Percentiles rank a stretch among this genome's conserved stretches.
These are phyloP conservation scores for Ogataea pilisensis DNA, from an alignment of 805 yeast species.

Conservation along the genomic window DNA sequence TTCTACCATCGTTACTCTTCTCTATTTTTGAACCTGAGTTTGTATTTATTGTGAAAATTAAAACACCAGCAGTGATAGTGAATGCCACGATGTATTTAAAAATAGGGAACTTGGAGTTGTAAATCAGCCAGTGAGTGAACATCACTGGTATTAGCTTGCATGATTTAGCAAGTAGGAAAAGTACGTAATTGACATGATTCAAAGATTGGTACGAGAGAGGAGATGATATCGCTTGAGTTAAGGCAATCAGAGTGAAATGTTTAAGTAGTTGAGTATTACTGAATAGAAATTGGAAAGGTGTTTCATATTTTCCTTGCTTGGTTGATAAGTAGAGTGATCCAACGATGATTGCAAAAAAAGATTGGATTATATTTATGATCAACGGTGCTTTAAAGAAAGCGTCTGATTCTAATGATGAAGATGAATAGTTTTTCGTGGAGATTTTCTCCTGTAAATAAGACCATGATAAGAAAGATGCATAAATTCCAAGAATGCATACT, in stretches of 20 bases:
- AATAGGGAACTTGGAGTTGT: slow-evolving; percentile 64
- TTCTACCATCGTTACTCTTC: slow-evolving; percentile 38
- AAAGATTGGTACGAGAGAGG: slow-evolving; percentile 80
- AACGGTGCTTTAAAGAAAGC: slow-evolving; percentile 65
- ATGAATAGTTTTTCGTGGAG: slow-evolving; percentile 68
- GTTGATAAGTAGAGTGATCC: slow-evolving; percentile 57
- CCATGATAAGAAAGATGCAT: slow-evolving; percentile 87
- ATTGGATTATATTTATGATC: slow-evolving; percentile 72
- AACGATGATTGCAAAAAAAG: slow-evolving; percentile 62
- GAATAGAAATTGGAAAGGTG: slow-evolving; percentile 33
- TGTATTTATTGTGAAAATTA: slow-evolving; percentile 55
- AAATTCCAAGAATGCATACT: slow-evolving; percentile 59
- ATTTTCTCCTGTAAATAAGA: slow-evolving; percentile 88
- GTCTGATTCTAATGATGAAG: slow-evolving; percentile 10
- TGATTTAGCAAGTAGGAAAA: slow-evolving; percentile 82
- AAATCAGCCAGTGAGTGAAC: slow-evolving; percentile 69
- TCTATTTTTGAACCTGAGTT: slow-evolving; percentile 19
- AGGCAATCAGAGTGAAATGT: slow-evolving; percentile 50
- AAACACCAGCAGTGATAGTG: slow-evolving; percentile 80
- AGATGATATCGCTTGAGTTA: slow-evolving; percentile 75
- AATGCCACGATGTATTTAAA: slow-evolving; percentile 77
- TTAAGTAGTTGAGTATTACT: slow-evolving; percentile 29
- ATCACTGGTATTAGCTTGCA: slow-evolving; percentile 95
- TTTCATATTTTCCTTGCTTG: slow-evolving; percentile 27
- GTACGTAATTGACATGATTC: slow-evolving; percentile 79